Conservation (phyloP, 2,329 filamentous ascomycete species). For the Pseudogymnoascus sp. region DNA sequence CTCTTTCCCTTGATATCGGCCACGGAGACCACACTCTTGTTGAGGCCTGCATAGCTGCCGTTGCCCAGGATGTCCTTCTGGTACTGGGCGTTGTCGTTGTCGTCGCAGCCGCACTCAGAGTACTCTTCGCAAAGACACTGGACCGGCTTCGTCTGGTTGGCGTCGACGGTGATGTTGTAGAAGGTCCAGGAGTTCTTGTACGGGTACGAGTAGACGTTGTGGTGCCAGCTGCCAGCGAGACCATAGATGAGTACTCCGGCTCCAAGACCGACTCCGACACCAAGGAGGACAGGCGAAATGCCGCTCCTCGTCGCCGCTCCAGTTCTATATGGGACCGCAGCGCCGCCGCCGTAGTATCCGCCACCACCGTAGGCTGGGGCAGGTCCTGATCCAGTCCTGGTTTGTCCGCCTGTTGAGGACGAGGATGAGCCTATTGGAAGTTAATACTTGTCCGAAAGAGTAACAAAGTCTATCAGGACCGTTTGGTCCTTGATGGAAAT, state of each 20-base stretch:
- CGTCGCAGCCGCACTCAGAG: constrained; percentile 58
- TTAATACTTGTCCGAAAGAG: background rate
- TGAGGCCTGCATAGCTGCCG: constrained; percentile 49
- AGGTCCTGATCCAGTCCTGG: constrained; percentile 49
- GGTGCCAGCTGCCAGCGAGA: constrained; percentile 51
- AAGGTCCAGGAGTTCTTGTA: constrained; percentile 50
- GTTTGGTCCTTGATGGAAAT: constrained; percentile 7
- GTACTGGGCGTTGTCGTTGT: constrained; percentile 51
- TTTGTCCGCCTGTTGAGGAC: constrained; percentile 38
- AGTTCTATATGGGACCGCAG: constrained; percentile 48
- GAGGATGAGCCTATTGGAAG: constrained; percentile 19
- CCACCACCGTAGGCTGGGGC: constrained; percentile 52
- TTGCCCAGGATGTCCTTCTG: constrained; percentile 56
- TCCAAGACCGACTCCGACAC: constrained; percentile 38
- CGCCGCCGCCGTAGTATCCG: constrained; percentile 58
- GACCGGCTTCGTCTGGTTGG: constrained; percentile 52
- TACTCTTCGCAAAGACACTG: constrained; percentile 51
- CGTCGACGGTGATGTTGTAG: constrained; percentile 35
- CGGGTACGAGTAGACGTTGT: constrained; percentile 51
- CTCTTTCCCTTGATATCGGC: constrained; percentile 52
- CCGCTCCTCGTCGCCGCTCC: constrained; percentile 41
- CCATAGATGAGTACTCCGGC: constrained; percentile 7
- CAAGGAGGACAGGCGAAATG: constrained; percentile 44
- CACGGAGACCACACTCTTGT: constrained; percentile 54
- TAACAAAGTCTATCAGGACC: background rate